Evolutionary conservation across 352 stramenopile species (phyloP).

Genomic region (Pythium volutum): DNA sequence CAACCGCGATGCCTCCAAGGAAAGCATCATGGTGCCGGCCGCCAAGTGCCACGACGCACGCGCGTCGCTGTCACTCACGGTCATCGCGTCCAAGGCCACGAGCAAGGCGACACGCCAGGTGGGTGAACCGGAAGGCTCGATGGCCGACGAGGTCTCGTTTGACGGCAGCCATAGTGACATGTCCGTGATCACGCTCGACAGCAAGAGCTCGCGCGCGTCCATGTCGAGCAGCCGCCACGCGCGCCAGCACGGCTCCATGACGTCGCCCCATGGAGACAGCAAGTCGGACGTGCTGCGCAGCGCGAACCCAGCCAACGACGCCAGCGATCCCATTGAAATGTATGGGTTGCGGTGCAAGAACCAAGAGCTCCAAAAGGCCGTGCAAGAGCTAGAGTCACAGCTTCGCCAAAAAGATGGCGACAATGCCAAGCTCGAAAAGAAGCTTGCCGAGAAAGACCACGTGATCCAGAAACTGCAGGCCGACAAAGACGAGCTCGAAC

Average conservation of each 20-base stretch:
- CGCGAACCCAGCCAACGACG: conserved; percentile 12
- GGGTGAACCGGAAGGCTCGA: conserved; percentile 21
- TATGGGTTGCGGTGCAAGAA: conserved; percentile 28
- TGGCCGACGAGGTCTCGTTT: conserved; percentile 45
- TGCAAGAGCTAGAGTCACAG: conserved; percentile 52
- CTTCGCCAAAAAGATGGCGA: conserved; percentile 49
- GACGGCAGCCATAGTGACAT: conserved; percentile 59
- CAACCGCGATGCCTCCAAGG: conserved; percentile 58
- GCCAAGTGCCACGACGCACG: conserved; percentile 61
- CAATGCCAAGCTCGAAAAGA: conserved; percentile 55
- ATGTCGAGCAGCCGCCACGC: conserved; percentile 25
- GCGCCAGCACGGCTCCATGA: conserved; percentile 1
- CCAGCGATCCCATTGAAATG: conserved; percentile 23
- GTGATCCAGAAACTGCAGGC: conserved; percentile 41
- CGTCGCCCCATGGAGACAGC: conserved; percentile 17
- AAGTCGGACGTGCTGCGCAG: conserved; percentile 24
- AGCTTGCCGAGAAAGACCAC: conserved; percentile 45
- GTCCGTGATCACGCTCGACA: conserved; percentile 57
- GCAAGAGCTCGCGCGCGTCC: conserved; percentile 44
- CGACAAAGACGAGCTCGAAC: conserved; percentile 33
- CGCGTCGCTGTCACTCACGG: conserved; percentile 59
- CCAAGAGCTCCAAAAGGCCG: conserved; percentile 37
- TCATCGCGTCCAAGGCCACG: conserved; percentile 51
- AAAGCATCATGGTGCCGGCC: conserved; percentile 52
- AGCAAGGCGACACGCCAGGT: conserved; percentile 7